Conservation (phyloP, 345 rosid genomes). For the Pelargonium nanum region DNA sequence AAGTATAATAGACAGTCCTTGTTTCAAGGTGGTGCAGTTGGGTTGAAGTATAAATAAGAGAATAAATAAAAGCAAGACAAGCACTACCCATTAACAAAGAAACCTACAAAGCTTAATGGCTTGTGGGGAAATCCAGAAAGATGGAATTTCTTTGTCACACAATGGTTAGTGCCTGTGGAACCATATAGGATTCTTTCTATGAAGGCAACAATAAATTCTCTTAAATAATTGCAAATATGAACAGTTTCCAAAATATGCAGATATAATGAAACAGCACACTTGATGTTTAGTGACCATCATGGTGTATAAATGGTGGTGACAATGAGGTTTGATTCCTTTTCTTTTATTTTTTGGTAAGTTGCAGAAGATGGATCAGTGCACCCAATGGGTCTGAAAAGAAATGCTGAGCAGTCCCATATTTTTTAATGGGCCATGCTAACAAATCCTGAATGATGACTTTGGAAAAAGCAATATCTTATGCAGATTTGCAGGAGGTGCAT, state of each 20-base stretch:
- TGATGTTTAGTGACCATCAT: too few species aligned
- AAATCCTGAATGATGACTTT: not conserved
- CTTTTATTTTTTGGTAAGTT: too few species aligned
- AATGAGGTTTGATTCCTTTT: not conserved
- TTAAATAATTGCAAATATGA: too few species aligned
- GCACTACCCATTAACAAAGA: conserved; percentile 19
- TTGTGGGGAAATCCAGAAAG: conserved; percentile 10
- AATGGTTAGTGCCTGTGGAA: conserved; percentile 16
- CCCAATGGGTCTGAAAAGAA: not conserved
- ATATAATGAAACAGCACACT: not conserved
- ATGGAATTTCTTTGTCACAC: conserved; percentile 30
- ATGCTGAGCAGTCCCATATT: not conserved
- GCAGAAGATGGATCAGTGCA: not conserved
- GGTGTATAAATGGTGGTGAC: not conserved
- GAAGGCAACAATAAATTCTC: conserved; percentile 16
- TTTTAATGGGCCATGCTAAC: not conserved
- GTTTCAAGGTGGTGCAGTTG: conserved; percentile 17
- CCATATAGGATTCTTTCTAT: conserved; percentile 14
- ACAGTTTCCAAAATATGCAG: conserved; percentile 27
- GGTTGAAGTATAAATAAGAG: conserved; percentile 21
- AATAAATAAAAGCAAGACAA: conserved; percentile 23
- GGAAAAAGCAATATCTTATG: not conserved
- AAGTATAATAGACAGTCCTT: conserved; percentile 3
- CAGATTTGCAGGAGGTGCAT: not conserved
- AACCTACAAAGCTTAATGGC: conserved; percentile 21